Base-by-base conservation (phyloP, 2,329 filamentous ascomycete species). In the Fusarium equiseti region DNA sequence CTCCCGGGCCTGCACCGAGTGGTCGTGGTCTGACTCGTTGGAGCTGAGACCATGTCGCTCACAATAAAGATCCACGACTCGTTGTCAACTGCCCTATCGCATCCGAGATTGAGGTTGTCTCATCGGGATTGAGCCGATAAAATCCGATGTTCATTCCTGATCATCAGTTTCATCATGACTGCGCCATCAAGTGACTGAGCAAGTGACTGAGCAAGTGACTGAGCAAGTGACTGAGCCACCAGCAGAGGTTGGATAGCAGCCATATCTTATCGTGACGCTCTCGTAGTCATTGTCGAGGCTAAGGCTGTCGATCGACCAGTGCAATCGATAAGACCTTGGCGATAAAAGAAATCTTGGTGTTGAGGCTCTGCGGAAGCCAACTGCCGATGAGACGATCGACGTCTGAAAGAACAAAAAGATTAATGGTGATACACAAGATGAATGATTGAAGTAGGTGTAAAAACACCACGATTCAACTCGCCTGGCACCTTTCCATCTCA, bases 321-420 rank as follows among this genome's bases (percentile, higher is more conserved):
- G 12, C 27, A 55, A 65, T 40, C 27, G 65, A 68, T 54, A 64
- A 64, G 65, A 31, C 38, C n/a, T 54, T 53, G 59, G 31, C 40
- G 49, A 58, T 31, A 27, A 27, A 38, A 6, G 4, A 29, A 13
- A 29, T 20, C 18, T 46, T 66, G 60, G 65, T 40, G 59, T 72
- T 71, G 69, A 72, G 69, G 69, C 69, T 71, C 69, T 70, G 65
- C 66, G 59, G 59, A 50, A 66, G 11, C 22, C 63, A 71, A 70
- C 31, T 71, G 29, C 69, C 69, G 53, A 66, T 43, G 22, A 15
- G 29, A 50, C 29, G 55, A 58, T 69, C 52, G 55, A 52, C 50
- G 10, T 26, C 35, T 48, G 40, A 16, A 38, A 26, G 26, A 58
- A 55, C 24, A 54, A 51, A 55, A n/a, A 29, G 32, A 1, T 20